These are phyloP conservation scores for Chrysoporthe austroafricana DNA, from an alignment of 2,329 filamentous ascomycete species.

Conservation along the genomic window DNA sequence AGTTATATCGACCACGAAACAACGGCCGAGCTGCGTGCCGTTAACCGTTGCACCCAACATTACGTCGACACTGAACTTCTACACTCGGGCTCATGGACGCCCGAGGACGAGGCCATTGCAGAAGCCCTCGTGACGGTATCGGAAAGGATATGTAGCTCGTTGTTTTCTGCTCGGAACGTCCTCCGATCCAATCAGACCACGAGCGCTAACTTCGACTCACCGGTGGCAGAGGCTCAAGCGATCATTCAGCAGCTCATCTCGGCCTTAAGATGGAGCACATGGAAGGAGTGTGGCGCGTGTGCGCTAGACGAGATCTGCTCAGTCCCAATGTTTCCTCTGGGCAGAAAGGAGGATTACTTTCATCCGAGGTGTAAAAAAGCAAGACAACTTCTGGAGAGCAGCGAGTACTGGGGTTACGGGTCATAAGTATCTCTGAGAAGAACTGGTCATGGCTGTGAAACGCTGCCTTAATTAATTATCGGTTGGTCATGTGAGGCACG, in stretches of 20 bases:
- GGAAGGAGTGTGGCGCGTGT: slow-evolving; percentile 42
- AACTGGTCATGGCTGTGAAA: not conserved
- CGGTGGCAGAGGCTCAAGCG: slow-evolving; percentile 17
- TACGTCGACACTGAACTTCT: slow-evolving; percentile 42
- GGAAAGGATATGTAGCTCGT: slow-evolving; percentile 42
- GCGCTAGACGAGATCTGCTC: slow-evolving; percentile 41
- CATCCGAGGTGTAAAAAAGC: slow-evolving; percentile 36
- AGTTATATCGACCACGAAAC: slow-evolving; percentile 40
- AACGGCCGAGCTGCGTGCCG: slow-evolving; percentile 40
- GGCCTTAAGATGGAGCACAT: slow-evolving; percentile 40
- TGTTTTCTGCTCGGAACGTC: slow-evolving; percentile 36
- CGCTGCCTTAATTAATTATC: not conserved
- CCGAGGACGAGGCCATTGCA: slow-evolving; percentile 49
- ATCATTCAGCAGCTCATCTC: slow-evolving; percentile 34
- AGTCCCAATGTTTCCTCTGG: slow-evolving; percentile 45
- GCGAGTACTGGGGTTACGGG: not conserved
- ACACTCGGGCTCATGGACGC: slow-evolving; percentile 37
- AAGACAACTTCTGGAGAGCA: not conserved
- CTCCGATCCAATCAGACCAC: slow-evolving; percentile 25
- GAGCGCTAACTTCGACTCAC: not conserved
- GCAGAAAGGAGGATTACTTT: slow-evolving; percentile 36
- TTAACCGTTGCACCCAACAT: slow-evolving; percentile 51
- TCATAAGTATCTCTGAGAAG: too few relatives aligned
- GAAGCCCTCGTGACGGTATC: slow-evolving; percentile 47
- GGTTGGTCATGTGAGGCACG: too few relatives aligned